Conservation (phyloP, 2,329 filamentous ascomycete species). For the Cordyceps javanica region DNA sequence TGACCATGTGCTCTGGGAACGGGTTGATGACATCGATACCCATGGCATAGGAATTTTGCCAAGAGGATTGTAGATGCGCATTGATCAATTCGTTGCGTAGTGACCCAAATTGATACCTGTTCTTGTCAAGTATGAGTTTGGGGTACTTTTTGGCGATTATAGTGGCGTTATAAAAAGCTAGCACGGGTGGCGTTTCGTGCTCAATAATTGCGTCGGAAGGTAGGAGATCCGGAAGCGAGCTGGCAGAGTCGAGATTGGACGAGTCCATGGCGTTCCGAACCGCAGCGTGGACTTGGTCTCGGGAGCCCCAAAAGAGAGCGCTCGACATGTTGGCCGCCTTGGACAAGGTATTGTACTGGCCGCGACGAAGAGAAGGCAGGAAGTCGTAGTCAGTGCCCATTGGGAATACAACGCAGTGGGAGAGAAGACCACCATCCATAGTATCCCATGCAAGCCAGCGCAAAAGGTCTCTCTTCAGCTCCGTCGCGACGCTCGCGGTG, state of each 20-base stretch:
- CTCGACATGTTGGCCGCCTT: conserved; percentile 66
- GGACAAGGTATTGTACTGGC: conserved; percentile 67
- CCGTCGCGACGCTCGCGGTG: conserved; percentile 50
- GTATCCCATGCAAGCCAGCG: conserved; percentile 90
- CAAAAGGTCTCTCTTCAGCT: conserved; percentile 64
- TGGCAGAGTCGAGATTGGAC: conserved; percentile 48
- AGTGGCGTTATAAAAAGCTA: conserved; percentile 71
- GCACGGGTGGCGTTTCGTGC: conserved; percentile 57
- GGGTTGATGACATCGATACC: conserved; percentile 82
- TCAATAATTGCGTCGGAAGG: conserved; percentile 54
- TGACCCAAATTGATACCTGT: conserved; percentile 48
- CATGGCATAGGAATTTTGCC: conserved; percentile 70
- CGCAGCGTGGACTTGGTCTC: conserved; percentile 55
- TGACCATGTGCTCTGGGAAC: conserved; percentile 65
- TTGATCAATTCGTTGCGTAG: conserved; percentile 72
- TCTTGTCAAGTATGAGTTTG: conserved; percentile 50
- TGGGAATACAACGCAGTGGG: conserved; percentile 74
- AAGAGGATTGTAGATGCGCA: conserved; percentile 76
- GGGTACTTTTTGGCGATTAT: conserved; percentile 61
- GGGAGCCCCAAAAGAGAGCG: conserved; percentile 67
- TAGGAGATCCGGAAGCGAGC: conserved; percentile 58
- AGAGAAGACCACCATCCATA: conserved; percentile 78
- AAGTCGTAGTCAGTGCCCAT: conserved; percentile 74
- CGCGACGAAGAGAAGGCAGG: conserved; percentile 66
- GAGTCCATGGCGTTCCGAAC: conserved; percentile 56